Evolutionary conservation across 1,284 basidiomycete species (phyloP), one percentile per base, ranked within the genome.

Genomic region (Tylopilus orsonianus): DNA sequence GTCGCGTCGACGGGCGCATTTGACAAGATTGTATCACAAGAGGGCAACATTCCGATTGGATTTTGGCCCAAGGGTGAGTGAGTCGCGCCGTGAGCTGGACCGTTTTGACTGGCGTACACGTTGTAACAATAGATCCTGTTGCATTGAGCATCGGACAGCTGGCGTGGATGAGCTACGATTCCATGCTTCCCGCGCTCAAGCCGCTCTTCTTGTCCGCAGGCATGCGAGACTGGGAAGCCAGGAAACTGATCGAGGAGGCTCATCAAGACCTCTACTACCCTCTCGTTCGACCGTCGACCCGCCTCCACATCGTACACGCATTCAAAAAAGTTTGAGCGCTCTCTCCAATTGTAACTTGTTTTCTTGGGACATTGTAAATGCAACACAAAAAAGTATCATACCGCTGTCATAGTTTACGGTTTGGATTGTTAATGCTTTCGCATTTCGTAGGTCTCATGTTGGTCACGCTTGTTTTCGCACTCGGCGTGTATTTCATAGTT

Each of bases 111-210:
- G 20, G 37, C 46, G 32, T 39, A 34, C 43, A 36, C 34, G 48
- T 32, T 48, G 19, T 43, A 30, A 30, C 29, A 48, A 38, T 42
- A 71, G 68, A 70, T 55, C 62, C 61, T 4, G 63, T 66, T 27
- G 63, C 74, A 18, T 71, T 85, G 20, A 82, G 80, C 27, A 75
- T 83, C 39, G 83, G 81, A 7, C 81, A 85, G 55, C 65, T 85
- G 19, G 80, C 82, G 34, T 85, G 83, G 83, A 79, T 84, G 80
- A 77, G 80, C 50, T 80, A 79, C 56, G 83, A 85, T 55, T 71
- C 77, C n/a, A 70, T 85, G 50, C 67, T 85, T 34, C 79, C 80
- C 34, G 79, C 80, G 4, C 63, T 85, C 51, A 77, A 74, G 48
- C 81, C 82, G 4, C 69, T 83, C 38, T 77, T 85, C 60, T 65